Conservation (phyloP, 805 yeast species). For the Metschnikowia orientalis region DNA sequence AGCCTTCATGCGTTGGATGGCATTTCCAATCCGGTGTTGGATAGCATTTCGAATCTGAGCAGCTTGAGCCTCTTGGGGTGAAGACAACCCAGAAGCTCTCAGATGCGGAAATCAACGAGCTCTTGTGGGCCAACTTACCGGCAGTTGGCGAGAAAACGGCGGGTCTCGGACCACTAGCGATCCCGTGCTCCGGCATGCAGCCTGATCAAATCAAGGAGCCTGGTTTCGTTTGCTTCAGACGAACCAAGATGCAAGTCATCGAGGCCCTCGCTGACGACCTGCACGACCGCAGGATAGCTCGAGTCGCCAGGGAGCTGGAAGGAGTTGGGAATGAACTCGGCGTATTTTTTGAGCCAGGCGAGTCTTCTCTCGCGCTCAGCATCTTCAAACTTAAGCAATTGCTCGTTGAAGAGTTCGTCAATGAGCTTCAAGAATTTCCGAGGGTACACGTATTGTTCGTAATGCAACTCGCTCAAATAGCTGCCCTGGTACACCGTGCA, state of each 20-base stretch:
- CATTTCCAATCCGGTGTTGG: no score
- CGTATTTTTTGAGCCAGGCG: constrained; percentile 36
- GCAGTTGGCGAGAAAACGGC: neutral
- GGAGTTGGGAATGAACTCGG: constrained; percentile 38
- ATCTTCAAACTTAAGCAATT: constrained; percentile 27
- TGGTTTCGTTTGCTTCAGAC: constrained; percentile 10
- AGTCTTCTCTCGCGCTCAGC: constrained; percentile 33
- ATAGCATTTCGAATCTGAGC: no score
- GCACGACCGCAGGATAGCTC: constrained; percentile 35
- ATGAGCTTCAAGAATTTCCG: constrained; percentile 28
- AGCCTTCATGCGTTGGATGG: no score
- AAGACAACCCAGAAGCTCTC: no score
- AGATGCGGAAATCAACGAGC: no score
- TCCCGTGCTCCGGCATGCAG: neutral
- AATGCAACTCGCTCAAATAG: constrained; percentile 36
- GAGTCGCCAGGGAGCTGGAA: constrained; percentile 36
- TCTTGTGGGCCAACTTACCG: neutral
- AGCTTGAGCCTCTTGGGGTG: no score
- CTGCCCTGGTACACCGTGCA: constrained; percentile 29
- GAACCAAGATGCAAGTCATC: constrained; percentile 20
- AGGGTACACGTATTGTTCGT: constrained; percentile 38
- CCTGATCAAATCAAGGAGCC: constrained; percentile 11
- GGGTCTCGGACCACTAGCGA: no score
- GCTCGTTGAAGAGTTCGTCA: constrained; percentile 33
- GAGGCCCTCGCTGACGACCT: constrained; percentile 40